These are phyloP conservation scores for Penicillium oxalicum DNA, from an alignment of 2,329 filamentous ascomycete genomes.

Conservation along the genomic window DNA sequence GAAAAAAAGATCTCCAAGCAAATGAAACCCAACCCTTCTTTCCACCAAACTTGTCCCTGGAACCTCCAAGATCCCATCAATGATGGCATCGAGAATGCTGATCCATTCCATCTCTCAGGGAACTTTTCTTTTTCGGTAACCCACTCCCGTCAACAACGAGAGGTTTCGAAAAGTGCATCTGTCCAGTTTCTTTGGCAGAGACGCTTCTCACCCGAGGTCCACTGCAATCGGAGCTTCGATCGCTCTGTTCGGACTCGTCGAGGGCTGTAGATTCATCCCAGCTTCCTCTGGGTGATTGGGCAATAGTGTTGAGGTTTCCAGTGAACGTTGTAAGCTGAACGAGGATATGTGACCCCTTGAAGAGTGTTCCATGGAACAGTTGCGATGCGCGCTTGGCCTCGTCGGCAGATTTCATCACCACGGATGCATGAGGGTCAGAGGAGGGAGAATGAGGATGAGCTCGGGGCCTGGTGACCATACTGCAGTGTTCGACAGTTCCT, in stretches of 20 bases:
- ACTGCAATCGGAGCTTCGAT: constrained; percentile 1
- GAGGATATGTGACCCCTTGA: constrained; percentile 30
- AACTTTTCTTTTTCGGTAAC: constrained; percentile 7
- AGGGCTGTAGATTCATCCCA: constrained; percentile 8
- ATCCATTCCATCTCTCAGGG: no score
- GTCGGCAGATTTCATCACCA: constrained; percentile 29
- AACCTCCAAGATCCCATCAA: neutral
- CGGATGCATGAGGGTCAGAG: constrained; percentile 21
- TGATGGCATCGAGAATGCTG: no score
- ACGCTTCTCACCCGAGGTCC: neutral
- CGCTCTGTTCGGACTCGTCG: constrained; percentile 1
- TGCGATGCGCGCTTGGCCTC: constrained; percentile 32
- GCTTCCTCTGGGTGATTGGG: constrained; percentile 12
- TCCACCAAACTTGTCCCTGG: no score
- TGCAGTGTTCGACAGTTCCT: constrained; percentile 30
- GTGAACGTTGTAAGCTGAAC: constrained; percentile 22
- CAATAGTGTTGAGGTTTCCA: constrained; percentile 10
- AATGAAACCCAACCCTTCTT: no score
- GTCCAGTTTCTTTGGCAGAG: neutral
- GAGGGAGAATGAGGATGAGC: constrained; percentile 12
- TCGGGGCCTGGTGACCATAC: constrained; percentile 23
- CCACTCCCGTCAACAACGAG: constrained; percentile 22
- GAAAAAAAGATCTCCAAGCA: no score
- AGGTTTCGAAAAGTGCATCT: constrained; percentile 5
- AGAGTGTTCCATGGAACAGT: constrained; percentile 29